Evolutionary conservation across 2,329 filamentous ascomycete species (phyloP), one percentile per base, ranked within the genome.

Genomic region (Neofusicoccum laricinum): DNA sequence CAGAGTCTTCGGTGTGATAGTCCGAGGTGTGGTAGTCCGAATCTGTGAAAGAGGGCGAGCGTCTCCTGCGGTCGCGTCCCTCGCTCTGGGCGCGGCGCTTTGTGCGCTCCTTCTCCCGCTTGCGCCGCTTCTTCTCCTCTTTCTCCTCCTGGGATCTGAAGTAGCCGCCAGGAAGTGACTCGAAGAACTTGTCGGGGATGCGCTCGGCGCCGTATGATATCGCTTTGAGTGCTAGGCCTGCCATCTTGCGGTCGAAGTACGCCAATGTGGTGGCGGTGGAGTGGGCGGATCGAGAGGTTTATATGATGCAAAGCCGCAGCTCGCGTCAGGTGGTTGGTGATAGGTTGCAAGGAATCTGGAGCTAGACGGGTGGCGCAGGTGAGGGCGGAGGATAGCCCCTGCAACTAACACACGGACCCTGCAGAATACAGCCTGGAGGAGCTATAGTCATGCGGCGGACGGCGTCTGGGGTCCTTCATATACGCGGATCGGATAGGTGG

Each of bases 131-230:
- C 51, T 72, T 76, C 34, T 71, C 69, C 19, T 64, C 50, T 30
- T 63, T 66, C 19, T 65, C 64, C 5, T 76, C 72, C 61, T 66
- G 64, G 2, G 74, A 70, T 6, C 69, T 75, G 66, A 76, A 78
- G 67, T 71, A 77, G 64, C 74, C 74, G 46, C 75, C 76, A 50
- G 76, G 76, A 19, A 77, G 71, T 25, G 71, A 71, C 45, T 78
- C 73, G 59, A 76, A 77, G 64, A 76, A 68, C 58, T 68, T 73
- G 71, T 78, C 76, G 40, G 75, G 75, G 64, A 77, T 75, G 67
- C 72, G 72, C 64, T 76, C 74, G 48, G 73, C 75, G 65, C 75
- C 76, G 70, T 74, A 74, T 64, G 69, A 69, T 34, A 78, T 68
- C n/a, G 75, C 76, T 66, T 77, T 77, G 63, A 77, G 71, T 36